Evolutionary conservation across 345 rosid genomes (phyloP).

Genomic region (Brassica nigra): DNA sequence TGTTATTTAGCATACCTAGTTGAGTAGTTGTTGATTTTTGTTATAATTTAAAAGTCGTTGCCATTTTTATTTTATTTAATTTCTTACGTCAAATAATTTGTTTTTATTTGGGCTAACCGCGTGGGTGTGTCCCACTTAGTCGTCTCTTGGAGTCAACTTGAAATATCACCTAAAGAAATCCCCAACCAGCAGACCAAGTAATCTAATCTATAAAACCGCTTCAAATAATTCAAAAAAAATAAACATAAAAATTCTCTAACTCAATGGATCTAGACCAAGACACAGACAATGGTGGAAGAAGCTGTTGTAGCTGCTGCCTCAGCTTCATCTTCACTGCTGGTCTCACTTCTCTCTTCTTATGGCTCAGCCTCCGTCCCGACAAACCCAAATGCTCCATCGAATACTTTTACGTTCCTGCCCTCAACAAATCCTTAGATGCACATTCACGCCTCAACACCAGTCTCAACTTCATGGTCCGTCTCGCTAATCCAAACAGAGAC

Average conservation of each 20-base stretch:
- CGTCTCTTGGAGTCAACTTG: slow-evolving; percentile 6
- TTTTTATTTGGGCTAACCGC: not conserved
- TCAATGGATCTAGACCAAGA: not conserved
- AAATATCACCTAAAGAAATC: not conserved
- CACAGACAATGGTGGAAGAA: not conserved
- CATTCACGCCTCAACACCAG: slow-evolving; percentile 32
- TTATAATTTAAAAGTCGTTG: not conserved
- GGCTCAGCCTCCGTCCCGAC: not conserved
- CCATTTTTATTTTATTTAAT: not conserved
- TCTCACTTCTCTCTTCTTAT: not conserved
- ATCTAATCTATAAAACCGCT: not conserved
- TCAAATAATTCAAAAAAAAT: not conserved
- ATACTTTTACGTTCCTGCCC: slow-evolving; percentile 59
- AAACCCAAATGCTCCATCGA: slow-evolving; percentile 57
- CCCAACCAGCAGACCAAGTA: not conserved
- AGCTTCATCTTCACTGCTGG: not conserved
- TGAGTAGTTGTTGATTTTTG: not conserved
- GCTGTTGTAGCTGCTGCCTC: not conserved
- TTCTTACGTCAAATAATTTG: not conserved
- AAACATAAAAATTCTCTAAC: not conserved
- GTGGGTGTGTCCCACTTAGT: not conserved
- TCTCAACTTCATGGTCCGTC: slow-evolving; percentile 50
- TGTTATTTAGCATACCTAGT: not conserved
- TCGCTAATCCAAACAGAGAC: slow-evolving; percentile 67
- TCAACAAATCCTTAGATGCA: slow-evolving; percentile 44